Percentiles rank a stretch among this genome's conserved stretches.
These are phyloP conservation scores for Lipomyces spencermartinsiae DNA, from an alignment of 805 yeast genomes.

Conservation along the genomic window DNA sequence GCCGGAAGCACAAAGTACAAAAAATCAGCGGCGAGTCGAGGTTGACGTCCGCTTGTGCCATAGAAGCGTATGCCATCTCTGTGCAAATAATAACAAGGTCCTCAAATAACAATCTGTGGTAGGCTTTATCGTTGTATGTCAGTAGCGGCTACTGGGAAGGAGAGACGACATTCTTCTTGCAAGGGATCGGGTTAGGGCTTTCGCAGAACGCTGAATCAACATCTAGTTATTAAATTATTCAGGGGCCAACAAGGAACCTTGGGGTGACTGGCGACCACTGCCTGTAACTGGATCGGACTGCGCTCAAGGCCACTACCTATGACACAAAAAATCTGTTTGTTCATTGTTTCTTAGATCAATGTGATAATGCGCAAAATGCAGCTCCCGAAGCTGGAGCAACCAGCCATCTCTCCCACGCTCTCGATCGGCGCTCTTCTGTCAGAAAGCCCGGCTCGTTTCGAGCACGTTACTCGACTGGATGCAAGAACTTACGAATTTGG, in stretches of 20 bases:
- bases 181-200: background rate
- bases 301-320: too few species aligned
- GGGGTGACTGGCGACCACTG: too few species aligned
- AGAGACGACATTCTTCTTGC: background rate
- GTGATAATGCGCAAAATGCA: too few species aligned
- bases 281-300: background rate
- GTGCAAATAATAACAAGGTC: background rate
- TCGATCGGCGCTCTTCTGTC: too few species aligned
- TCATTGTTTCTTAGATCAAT: background rate
- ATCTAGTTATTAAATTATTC: background rate
- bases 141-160: background rate
- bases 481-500: background rate
- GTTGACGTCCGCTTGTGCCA: constrained; percentile 7
- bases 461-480: background rate
- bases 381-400: too few species aligned
- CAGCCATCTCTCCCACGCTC: too few species aligned
- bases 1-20: constrained; percentile 26
- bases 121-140: background rate
- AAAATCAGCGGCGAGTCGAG: constrained; percentile 21
- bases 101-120: background rate
- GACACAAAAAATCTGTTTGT: background rate
- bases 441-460: too few species aligned
- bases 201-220: too few species aligned
- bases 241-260: background rate
- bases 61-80: background rate